These are phyloP conservation scores for Sordaria brevicollis DNA, from an alignment of 495 filamentous ascomycete genomes.

Conservation along the genomic window DNA sequence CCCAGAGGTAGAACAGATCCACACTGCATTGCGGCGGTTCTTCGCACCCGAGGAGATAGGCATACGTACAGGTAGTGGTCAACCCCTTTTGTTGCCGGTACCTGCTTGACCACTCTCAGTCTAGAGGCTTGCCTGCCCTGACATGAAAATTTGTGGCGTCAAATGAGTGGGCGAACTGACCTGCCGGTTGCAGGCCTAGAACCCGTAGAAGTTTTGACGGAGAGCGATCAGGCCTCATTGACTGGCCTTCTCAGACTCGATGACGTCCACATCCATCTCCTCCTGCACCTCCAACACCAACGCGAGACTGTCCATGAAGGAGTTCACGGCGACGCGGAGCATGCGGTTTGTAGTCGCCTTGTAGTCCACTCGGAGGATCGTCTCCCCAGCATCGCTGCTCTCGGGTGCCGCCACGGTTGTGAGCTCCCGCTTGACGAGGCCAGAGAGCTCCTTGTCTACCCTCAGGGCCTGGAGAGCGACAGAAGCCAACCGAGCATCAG, in stretches of 20 bases:
- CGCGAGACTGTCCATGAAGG: constrained; percentile 87
- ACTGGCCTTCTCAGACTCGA: constrained; percentile 22
- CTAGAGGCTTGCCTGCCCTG: not conserved
- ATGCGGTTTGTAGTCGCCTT: constrained; percentile 87
- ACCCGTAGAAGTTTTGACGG: not conserved
- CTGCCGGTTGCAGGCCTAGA: not conserved
- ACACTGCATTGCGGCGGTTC: not conserved
- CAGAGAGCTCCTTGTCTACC: constrained; percentile 84
- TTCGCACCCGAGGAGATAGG: not conserved
- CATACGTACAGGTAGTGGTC: not conserved
- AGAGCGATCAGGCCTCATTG: not conserved
- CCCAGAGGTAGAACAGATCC: not conserved
- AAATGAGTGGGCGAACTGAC: not conserved
- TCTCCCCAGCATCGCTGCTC: constrained; percentile 28
- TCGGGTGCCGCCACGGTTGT: constrained; percentile 34
- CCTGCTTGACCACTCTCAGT: not conserved
- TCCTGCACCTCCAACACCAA: constrained; percentile 79
- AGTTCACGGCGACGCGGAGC: constrained; percentile 93
- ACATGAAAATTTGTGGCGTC: not conserved
- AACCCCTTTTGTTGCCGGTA: not conserved
- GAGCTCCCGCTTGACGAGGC: constrained; percentile 65
- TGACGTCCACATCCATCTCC: constrained; percentile 78
- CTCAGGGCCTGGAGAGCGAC: constrained; percentile 64
- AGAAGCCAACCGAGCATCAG: constrained; percentile 65
- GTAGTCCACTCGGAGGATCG: constrained; percentile 65